Base-by-base conservation (phyloP, 352 stramenopile genomes). In the Globisporangium heterothallicum region DNA sequence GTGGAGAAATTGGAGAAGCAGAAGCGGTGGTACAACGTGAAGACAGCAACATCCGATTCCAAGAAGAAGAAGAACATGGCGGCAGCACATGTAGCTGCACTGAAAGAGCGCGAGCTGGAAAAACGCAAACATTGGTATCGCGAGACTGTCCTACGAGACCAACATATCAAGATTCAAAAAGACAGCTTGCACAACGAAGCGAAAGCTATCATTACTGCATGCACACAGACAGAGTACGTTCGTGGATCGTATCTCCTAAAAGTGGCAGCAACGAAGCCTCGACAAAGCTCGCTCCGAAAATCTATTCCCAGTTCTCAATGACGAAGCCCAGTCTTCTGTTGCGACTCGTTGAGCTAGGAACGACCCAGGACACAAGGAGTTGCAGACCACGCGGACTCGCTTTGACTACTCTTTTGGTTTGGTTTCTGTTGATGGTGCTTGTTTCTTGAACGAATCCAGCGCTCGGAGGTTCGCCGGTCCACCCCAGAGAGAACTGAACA, bases 401-500 rank as follows among this genome's bases (percentile, higher is more conserved):
- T n/a, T 55, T 56, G 25, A 21, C 25, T 21, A 4, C 24, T 16
- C 12, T 18, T 6, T 22, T 18, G 24, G 10, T 18, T 56, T 21
- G 4, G 36, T 18, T 27, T 32, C 47, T 14, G 34, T 44, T 0
- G 52, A 47, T 13, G 43, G 32, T 16, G 52, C 52, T 25, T 71
- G 73, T 61, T 81, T 86, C 49, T 64, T 70, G 4, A 86, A 42
- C 42, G 70, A 58, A 42, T 85, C 68, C 4, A 92, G 61, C 0
- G 81, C 81, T n/a, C 74, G 60, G 9, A 88, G 57, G 51, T 92
- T 92, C 14, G 74, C 68, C n/a, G 78, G 77, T 7, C 81, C 81
- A 16, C 78, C 81, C 81, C 81, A 92, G 14, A 92, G 61, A 10
- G 66, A 70, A 30, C 66, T 74, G 54, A 92, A 92, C 4, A 89